Evolutionary conservation across 2,329 filamentous ascomycete species (phyloP), one percentile per base, ranked within the genome.

Genomic region (Botrytis porri): DNA sequence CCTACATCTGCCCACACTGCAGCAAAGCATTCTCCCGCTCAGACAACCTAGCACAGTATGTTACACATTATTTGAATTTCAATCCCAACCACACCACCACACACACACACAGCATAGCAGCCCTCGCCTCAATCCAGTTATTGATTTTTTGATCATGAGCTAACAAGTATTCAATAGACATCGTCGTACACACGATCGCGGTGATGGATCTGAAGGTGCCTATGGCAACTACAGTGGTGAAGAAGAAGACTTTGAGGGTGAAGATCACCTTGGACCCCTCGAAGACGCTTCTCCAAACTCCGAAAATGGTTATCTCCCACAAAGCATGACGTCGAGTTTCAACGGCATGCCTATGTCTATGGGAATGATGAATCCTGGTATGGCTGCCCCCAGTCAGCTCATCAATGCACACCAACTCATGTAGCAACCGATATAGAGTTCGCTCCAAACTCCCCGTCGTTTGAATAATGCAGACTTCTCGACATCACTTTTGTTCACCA

Each of bases 1-100:
- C 96, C 79, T 99, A 99, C 84, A 92, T 97, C 82, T 99, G 96
- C 89, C 93, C 93, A 79, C 92, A 97, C 83, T 99, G 96, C 89
- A 97, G 93, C 88, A 98, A 98, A 87, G 95, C 95, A 77, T 99
- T 99, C 84, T 98, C 96, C 74, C 89, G 96, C 84, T 98, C 95
- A 81, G 96, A 99, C 86, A 99, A 99, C 83, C 92, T 99, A 84
- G 96, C 96, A 83, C 96, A 99, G 93, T 97, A 94, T 84, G 89
- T 81, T 79, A 54, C 45, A 62, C 61, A 74, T 73, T 73, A 62
- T 72, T 74, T 75, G 75, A 57, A 51, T 61, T 69, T 35, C 25
- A 51, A 57, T 39, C 48, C 35, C 22, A 54, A 10, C 29, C 37
- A 66, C 37, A 37, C 7, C 75, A 78, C 77, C 48, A 51, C 41